Evolutionary conservation across 1,284 basidiomycete species (phyloP).

Genomic region (Singerocomus inundabilis): DNA sequence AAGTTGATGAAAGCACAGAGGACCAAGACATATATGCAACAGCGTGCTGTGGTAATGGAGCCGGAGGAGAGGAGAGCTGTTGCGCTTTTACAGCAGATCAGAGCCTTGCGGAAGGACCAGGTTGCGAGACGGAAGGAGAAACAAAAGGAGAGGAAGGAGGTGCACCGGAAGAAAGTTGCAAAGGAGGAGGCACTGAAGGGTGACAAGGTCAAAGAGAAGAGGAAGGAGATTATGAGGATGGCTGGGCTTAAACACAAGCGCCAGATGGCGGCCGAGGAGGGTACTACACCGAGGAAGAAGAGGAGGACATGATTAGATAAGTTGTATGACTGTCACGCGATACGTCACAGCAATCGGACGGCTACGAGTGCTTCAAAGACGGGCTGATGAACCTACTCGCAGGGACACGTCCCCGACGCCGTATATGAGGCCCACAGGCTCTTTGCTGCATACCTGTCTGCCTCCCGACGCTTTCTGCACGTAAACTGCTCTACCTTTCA

Average conservation of each 20-base stretch:
- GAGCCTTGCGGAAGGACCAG: conserved; percentile 89
- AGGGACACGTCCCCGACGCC: conserved; percentile 34
- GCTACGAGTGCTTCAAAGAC: too few relatives aligned
- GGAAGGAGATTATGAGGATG: conserved; percentile 74
- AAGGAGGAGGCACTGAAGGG: conserved; percentile 66
- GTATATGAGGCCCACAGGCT: conserved; percentile 63
- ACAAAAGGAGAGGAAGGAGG: conserved; percentile 70
- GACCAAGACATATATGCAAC: conserved; percentile 82
- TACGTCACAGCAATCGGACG: conserved; percentile 15
- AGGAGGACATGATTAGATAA: conserved; percentile 35
- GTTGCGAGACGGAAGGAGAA: conserved; percentile 76
- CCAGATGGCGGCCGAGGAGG: conserved; percentile 57
- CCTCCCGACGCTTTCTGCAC: conserved; percentile 65
- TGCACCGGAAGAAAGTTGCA: conserved; percentile 65
- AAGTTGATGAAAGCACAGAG: conserved; percentile 77
- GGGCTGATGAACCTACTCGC: too few relatives aligned
- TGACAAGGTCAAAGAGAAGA: conserved; percentile 78
- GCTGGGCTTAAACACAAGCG: conserved; percentile 75
- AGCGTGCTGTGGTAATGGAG: conserved; percentile 92
- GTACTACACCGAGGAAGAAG: conserved; percentile 48
- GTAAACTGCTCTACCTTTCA: conserved; percentile 49
- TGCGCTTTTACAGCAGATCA: conserved; percentile 92
- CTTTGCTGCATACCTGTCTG: conserved; percentile 63
- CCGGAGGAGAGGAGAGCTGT: conserved; percentile 93
- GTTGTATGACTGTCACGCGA: conserved; percentile 26